phyloP scores from a whole-genome alignment of 148 eudicot species.

The Vaccinium vitisidaea region DNA sequence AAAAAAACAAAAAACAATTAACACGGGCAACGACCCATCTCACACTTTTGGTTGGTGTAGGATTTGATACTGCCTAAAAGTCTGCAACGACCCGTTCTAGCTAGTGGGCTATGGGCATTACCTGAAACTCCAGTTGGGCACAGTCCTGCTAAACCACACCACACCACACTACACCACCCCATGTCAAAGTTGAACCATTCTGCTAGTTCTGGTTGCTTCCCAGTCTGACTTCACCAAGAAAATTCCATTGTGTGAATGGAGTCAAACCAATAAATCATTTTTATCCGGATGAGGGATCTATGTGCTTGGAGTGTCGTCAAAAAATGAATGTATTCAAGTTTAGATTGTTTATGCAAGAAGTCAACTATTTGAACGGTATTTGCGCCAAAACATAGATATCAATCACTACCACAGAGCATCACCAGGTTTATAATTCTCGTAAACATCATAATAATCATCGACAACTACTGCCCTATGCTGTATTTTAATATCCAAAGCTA shows the following conservation, averaged over 20 bases:
- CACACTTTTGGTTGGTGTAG: no score
- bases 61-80: no score
- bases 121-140: background rate
- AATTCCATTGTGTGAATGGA: background rate
- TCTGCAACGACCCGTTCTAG: no score
- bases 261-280: background rate
- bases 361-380: background rate
- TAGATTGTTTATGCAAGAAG: background rate
- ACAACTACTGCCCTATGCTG: background rate
- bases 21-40: no score
- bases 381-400: background rate
- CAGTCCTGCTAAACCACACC: background rate
- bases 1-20: no score
- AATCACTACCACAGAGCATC: background rate
- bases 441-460: background rate
- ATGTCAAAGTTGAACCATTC: background rate
- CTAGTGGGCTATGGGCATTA: no score
- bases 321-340: background rate
- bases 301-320: background rate
- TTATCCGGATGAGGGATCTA: background rate
- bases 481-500: background rate
- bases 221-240: background rate
- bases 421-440: background rate
- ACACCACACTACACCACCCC: conserved; percentile 5
- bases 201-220: background rate